A percentile compares a stretch with the other conserved stretches of the same genome.
Evolutionary conservation across 1,284 basidiomycete genomes (phyloP).

Genomic region (Puccinia novopanici): DNA sequence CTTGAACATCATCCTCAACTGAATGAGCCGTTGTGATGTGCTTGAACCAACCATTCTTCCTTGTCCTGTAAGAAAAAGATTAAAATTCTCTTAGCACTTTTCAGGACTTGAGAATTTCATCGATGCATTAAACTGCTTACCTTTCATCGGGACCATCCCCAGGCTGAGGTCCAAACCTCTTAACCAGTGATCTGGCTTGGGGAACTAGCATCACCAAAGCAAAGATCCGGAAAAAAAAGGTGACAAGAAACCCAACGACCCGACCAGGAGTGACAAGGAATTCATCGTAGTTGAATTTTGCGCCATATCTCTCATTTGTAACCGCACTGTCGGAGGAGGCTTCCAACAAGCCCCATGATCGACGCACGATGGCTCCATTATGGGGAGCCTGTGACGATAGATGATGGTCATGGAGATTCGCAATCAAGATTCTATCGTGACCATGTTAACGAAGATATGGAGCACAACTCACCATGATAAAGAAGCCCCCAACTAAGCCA

Average conservation of each 20-base stretch:
- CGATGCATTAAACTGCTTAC: neutral
- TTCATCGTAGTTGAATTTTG: slow-evolving; percentile 41
- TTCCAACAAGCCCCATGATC: slow-evolving; percentile 57
- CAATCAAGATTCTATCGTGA: neutral
- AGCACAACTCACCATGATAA: slow-evolving; percentile 34
- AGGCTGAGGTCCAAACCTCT: slow-evolving; percentile 53
- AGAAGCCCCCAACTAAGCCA: slow-evolving; percentile 33
- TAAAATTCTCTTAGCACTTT: neutral
- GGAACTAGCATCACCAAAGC: slow-evolving; percentile 53
- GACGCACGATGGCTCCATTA: slow-evolving; percentile 54
- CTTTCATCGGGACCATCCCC: slow-evolving; percentile 54
- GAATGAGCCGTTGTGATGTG: slow-evolving; percentile 54
- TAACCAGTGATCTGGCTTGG: slow-evolving; percentile 53
- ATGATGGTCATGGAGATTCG: neutral
- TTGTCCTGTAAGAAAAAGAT: slow-evolving; percentile 29
- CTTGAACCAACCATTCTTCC: slow-evolving; percentile 55
- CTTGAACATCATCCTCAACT: slow-evolving; percentile 53
- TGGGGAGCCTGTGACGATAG: slow-evolving; percentile 49
- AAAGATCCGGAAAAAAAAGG: slow-evolving; percentile 28
- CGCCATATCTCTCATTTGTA: slow-evolving; percentile 37
- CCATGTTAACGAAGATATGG: neutral
- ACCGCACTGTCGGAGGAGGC: slow-evolving; percentile 5
- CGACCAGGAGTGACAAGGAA: slow-evolving; percentile 36
- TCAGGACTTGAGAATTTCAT: neutral
- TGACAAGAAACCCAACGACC: slow-evolving; percentile 34